Conservation (phyloP, 1,284 basidiomycete genomes). For the Rhodotorula sp. region DNA sequence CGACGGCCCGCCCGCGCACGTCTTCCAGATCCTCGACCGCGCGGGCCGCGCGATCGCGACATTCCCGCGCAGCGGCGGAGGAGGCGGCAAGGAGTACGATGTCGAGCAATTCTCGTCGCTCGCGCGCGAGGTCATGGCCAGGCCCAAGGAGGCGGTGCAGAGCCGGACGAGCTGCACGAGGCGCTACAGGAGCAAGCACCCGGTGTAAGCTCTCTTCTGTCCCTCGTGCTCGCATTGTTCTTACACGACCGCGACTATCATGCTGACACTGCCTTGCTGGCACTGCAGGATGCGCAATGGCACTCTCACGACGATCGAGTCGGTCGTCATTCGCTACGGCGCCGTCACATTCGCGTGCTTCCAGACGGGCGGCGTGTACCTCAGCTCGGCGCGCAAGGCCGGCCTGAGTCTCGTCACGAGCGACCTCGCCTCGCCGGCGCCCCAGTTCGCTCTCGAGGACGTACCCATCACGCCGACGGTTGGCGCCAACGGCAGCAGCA, state of each 20-base stretch:
- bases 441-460: conserved; percentile 34
- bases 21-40: conserved; percentile 76
- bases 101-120: conserved; percentile 80
- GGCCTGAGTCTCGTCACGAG: conserved; percentile 12
- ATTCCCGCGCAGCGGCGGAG: conserved; percentile 64
- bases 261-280: neutral
- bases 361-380: conserved; percentile 42
- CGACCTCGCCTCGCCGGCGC: neutral
- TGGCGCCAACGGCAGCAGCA: neutral
- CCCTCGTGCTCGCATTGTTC: no score
- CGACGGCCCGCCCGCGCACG: conserved; percentile 53
- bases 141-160: conserved; percentile 57
- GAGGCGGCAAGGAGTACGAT: conserved; percentile 55
- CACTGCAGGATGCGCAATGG: conserved; percentile 36
- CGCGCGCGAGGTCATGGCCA: conserved; percentile 74
- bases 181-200: conserved; percentile 81
- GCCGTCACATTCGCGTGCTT: conserved; percentile 45
- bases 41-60: conserved; percentile 68
- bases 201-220: conserved; percentile 44
- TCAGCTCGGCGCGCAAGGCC: conserved; percentile 27
- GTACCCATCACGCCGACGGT: conserved; percentile 23
- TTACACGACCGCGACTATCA: neutral
- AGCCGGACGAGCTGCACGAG: conserved; percentile 91
- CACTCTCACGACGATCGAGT: conserved; percentile 42
- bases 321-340: conserved; percentile 45